Conservation (phyloP, 805 yeast species). For the Brettanomyces bruxellensis region DNA sequence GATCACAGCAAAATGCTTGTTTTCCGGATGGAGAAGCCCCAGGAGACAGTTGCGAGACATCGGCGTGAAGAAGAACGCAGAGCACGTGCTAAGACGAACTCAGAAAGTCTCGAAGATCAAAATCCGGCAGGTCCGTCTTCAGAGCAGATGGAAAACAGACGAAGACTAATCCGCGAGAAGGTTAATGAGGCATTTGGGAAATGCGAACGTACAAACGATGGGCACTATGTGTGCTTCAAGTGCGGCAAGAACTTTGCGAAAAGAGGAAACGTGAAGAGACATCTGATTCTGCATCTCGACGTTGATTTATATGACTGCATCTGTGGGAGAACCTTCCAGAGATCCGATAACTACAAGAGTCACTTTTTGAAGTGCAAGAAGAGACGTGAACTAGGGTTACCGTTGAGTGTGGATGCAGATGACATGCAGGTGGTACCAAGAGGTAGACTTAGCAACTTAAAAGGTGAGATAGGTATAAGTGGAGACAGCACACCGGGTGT, state of each 20-base stretch:
- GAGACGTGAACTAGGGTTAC: constrained; percentile 2
- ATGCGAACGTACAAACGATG: constrained; percentile 13
- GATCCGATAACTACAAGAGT: constrained; percentile 18
- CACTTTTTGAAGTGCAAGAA: constrained; percentile 14
- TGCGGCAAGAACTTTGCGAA: constrained; percentile 16
- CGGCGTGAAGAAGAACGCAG: constrained; percentile 1
- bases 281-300: constrained; percentile 17
- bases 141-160: background rate
- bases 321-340: constrained; percentile 17
- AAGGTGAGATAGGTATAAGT: background rate
- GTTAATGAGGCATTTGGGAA: constrained; percentile 14
- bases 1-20: background rate
- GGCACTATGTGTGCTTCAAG: constrained; percentile 12
- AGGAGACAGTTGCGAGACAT: background rate
- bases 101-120: background rate
- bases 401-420: constrained; percentile 1
- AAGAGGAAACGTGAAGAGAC: constrained; percentile 18
- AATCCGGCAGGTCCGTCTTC: background rate
- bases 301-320: constrained; percentile 16
- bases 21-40: constrained; percentile 3
- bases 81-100: background rate
- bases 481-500: background rate
- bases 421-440: constrained; percentile 2
- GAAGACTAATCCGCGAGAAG: constrained; percentile 7
- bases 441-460: background rate